Evolutionary conservation across 495 filamentous ascomycete genomes (phyloP).

Genomic region (Penicillium taxi): DNA sequence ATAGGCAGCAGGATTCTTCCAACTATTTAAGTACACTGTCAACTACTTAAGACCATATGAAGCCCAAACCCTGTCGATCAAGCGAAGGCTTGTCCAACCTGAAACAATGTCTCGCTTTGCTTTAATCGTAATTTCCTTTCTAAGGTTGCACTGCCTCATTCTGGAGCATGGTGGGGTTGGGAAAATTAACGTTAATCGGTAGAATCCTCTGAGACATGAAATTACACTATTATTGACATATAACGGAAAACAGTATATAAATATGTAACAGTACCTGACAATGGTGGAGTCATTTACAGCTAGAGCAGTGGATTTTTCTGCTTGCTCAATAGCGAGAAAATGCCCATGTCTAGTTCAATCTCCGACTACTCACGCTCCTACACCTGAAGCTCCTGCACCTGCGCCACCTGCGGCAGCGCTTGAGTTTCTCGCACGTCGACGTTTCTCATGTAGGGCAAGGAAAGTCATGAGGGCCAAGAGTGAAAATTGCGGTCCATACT

Average conservation of each 20-base stretch:
- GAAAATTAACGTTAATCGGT: no score
- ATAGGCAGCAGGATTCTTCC: constrained; percentile 22
- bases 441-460: constrained; percentile 16
- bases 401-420: constrained; percentile 4
- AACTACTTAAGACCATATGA: constrained; percentile 16
- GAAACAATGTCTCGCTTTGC: constrained; percentile 17
- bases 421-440: constrained; percentile 1
- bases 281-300: no score
- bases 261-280: no score
- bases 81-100: constrained; percentile 20
- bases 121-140: constrained; percentile 1
- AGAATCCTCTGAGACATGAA: no score
- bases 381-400: constrained; percentile 6
- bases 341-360: constrained; percentile 9
- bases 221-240: no score
- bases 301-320: no score
- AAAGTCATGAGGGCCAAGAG: constrained; percentile 18
- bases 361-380: background rate
- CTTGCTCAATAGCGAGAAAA: no score
- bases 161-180: no score
- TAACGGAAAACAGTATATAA: no score
- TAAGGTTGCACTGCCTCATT: constrained; percentile 16
- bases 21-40: background rate
- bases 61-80: constrained; percentile 25
- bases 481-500: constrained; percentile 12